phyloP scores from a whole-genome alignment of 1,284 basidiomycete species.

The Ustilago crameri region DNA sequence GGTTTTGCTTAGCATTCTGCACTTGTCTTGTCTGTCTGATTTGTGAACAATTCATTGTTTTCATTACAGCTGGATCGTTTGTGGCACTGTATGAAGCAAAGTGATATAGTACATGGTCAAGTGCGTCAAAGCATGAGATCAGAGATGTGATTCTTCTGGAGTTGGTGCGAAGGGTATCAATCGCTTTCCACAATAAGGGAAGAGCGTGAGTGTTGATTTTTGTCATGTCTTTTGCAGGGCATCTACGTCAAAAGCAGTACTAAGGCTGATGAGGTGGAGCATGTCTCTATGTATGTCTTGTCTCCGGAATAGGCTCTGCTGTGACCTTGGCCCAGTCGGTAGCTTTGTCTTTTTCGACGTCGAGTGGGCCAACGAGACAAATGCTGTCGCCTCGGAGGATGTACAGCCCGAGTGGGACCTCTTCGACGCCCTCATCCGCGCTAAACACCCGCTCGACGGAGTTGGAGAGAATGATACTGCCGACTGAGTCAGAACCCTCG shows the following conservation, averaged over 20 bases:
- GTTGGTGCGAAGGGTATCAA: too few species aligned
- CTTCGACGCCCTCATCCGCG: slow-evolving; percentile 87
- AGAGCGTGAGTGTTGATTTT: too few species aligned
- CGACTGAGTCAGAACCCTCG: slow-evolving; percentile 57
- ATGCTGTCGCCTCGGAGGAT: slow-evolving; percentile 98
- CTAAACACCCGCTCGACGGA: slow-evolving; percentile 65
- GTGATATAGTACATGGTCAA: neutral
- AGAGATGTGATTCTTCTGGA: too few species aligned
- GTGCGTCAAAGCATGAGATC: too few species aligned
- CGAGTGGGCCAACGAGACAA: slow-evolving; percentile 88
- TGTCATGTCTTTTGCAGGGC: too few species aligned
- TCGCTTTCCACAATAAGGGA: too few species aligned
- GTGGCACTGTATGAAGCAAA: neutral
- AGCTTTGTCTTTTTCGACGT: slow-evolving; percentile 82
- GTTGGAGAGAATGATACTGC: slow-evolving; percentile 60
- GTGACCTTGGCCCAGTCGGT: slow-evolving; percentile 82
- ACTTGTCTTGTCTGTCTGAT: neutral
- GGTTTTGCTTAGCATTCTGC: slow-evolving; percentile 1
- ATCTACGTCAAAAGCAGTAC: neutral
- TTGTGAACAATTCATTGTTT: slow-evolving; percentile 15
- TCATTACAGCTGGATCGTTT: neutral
- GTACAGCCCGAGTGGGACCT: slow-evolving; percentile 93
- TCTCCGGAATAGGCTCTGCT: slow-evolving; percentile 82
- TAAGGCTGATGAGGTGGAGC: neutral
- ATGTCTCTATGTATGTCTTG: slow-evolving; percentile 33